Base-by-base conservation (phyloP, 2,329 filamentous ascomycete species). In the Stemphylium lycopersici region DNA sequence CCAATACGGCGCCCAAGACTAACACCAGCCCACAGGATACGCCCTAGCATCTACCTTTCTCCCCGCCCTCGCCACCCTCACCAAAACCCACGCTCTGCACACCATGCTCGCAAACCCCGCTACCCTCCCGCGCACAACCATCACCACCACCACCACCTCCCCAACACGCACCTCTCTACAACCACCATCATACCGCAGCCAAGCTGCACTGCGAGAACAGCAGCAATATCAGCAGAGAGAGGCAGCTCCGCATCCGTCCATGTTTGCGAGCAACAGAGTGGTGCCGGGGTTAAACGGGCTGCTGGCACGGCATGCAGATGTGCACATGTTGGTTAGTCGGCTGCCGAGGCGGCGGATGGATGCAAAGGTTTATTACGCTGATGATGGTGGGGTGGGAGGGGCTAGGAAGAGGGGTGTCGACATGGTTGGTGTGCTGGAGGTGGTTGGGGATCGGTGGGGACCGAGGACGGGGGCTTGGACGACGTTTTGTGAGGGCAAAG, bases 1-100 rank as follows among this genome's bases (percentile, higher is more conserved):
- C 39, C 34, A 12, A 16, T 55, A n/a, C 47, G 70, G 18, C 20
- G 62, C 58, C 66, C 3, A 26, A n/a, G 26, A 53, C 29, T 41
- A 13, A 39, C 29, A 38, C 52, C 59, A 56, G 36, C 56, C 44
- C 11, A 16, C 36, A 66, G 77, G 75, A 39, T 78, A 78, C 63
- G 72, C 75, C 10, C 65, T 78, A 4, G 59, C 80, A 11, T 62
- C 75, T 12, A 66, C 72, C 11, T 75, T 82, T 48, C 71, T 82
- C 56, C 73, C 73, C 33, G 69, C 71, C 4, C 69, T 83, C 12
- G 50, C 59, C 3, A 67, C 77, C 45, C 66, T 82, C 29, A 77
- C 78, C 6, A 54, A 44, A 6, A 57, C 58, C 4, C 66, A 78
- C 56, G 46, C 66, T 15, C 63, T 81, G 13, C 72, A 74, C 65